Evolutionary conservation across 768 basidiomycete genomes (phyloP), one percentile per base, ranked within the genome.

Genomic region (Coprinellus micaceus): DNA sequence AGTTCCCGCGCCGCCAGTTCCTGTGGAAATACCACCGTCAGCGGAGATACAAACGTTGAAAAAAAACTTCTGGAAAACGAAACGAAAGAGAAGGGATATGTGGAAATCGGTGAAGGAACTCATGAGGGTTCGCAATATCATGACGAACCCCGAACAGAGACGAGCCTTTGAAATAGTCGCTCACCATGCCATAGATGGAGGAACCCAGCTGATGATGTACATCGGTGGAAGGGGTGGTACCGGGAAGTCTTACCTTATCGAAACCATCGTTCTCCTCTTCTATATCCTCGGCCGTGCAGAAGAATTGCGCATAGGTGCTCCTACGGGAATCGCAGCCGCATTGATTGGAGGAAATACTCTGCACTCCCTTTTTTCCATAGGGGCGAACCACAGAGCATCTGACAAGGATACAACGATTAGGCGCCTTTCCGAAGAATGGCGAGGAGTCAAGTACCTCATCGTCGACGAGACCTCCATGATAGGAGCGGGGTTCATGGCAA

Each of bases 271-370:
- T 0, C 5, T 9, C 0, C 51, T 71, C 0, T 68, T 69, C 26
- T 37, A 46, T 2, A 17, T 21, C 2, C 39, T 60, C 22, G 50
- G 47, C 0, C 29, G 57, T 3, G 9, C 37, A 1, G 33, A 61
- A 2, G 53, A 64, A n/a, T 30, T 71, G 4, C 40, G 63, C 0
- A 48, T 65, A 0, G 53, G 61, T 6, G 69, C 70, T 13, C 66
- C 64, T 15, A 72, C 72, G 4, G 71, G 71, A 0, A 66, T 61
- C 21, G 67, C 71, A 0, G 71, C 71, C 0, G 40, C 60, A 0
- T 36, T 68, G 1, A 67, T 73, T 6, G 62, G 54, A 0, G 71
- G 70, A 2, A 63, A 61, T 15, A 73, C 71, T 0, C 53, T 71
- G 4, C 69, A 71, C 54, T 60, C 67, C 0, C 50, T 73, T 3